Evolutionary conservation across 257 asterid species (phyloP).

Genomic region (Leonotis leonurus): DNA sequence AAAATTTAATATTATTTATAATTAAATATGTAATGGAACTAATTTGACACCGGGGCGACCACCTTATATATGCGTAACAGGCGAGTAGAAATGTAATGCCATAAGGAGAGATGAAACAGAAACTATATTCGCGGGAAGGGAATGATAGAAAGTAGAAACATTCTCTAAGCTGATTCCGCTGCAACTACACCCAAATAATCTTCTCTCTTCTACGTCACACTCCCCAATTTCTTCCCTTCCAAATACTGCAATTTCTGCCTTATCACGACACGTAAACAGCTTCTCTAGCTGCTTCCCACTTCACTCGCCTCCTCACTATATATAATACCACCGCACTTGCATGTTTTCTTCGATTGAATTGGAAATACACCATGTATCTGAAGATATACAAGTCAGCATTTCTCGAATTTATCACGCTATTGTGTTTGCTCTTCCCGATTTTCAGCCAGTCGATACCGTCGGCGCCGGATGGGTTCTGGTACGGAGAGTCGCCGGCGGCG

Average conservation of each 20-base stretch:
- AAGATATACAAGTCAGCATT: not conserved
- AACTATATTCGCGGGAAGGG: too few species aligned
- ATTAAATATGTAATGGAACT: too few species aligned
- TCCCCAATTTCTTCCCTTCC: not conserved
- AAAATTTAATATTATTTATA: too few species aligned
- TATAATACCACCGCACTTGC: not conserved
- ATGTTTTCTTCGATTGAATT: not conserved
- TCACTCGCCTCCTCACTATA: not conserved
- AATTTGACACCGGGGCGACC: too few species aligned
- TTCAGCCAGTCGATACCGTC: constrained; percentile 39
- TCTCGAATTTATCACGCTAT: not conserved
- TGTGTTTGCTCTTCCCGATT: constrained; percentile 2
- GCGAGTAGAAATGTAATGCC: too few species aligned
- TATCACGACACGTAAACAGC: not conserved
- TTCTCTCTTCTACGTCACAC: not conserved
- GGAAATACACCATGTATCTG: not conserved
- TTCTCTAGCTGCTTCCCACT: not conserved
- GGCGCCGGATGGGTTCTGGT: constrained; percentile 67
- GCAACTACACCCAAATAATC: too few species aligned
- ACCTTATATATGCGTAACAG: too few species aligned
- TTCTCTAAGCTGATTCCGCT: too few species aligned
- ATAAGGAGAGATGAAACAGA: too few species aligned
- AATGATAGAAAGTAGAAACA: too few species aligned
- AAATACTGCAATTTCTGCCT: not conserved
- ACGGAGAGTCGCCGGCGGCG: constrained; percentile 16